These are phyloP conservation scores for Coccomyxa sp. DNA, from an alignment of 139 green algal species.

Conservation along the genomic window DNA sequence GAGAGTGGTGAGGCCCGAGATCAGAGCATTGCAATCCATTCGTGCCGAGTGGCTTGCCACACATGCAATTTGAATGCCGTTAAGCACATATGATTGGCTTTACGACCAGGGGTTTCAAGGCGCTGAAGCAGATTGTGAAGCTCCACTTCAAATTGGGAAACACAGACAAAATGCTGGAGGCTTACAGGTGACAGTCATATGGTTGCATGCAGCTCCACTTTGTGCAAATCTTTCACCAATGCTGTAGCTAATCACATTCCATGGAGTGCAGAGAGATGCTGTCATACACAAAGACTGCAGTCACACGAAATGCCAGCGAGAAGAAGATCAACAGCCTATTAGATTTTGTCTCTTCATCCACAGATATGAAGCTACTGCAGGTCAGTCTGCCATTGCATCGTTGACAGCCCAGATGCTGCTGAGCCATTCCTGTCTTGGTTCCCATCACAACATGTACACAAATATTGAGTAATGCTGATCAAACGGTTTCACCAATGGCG, in stretches of 20 bases:
- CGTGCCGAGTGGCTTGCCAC: neutral
- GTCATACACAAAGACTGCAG: slow-evolving; percentile 74
- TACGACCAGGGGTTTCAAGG: slow-evolving; percentile 89
- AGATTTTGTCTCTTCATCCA: slow-evolving; percentile 75
- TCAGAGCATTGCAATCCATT: neutral
- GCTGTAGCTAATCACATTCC: neutral
- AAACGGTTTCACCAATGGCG: neutral
- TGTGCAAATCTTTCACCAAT: neutral
- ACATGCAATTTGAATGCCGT: neutral
- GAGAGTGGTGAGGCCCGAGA: slow-evolving; percentile 79
- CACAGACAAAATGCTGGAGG: slow-evolving; percentile 77
- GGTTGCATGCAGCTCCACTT: neutral
- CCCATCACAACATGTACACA: neutral
- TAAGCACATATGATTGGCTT: neutral
- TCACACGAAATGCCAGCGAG: slow-evolving; percentile 94
- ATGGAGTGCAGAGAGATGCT: slow-evolving; percentile 70
- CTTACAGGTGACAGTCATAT: slow-evolving; percentile 64
- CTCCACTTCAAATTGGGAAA: slow-evolving; percentile 77
- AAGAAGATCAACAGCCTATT: slow-evolving; percentile 99
- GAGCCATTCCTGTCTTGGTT: neutral
- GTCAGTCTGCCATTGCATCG: neutral
- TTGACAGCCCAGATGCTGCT: neutral
- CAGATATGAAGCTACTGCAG: slow-evolving; percentile 76
- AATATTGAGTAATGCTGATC: neutral
- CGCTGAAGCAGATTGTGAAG: slow-evolving; percentile 98